A percentile compares a stretch with the other conserved stretches of the same genome.
These are phyloP conservation scores for Ceratocystis alfenasii DNA, from an alignment of 2,329 filamentous ascomycete genomes.

Conservation along the genomic window DNA sequence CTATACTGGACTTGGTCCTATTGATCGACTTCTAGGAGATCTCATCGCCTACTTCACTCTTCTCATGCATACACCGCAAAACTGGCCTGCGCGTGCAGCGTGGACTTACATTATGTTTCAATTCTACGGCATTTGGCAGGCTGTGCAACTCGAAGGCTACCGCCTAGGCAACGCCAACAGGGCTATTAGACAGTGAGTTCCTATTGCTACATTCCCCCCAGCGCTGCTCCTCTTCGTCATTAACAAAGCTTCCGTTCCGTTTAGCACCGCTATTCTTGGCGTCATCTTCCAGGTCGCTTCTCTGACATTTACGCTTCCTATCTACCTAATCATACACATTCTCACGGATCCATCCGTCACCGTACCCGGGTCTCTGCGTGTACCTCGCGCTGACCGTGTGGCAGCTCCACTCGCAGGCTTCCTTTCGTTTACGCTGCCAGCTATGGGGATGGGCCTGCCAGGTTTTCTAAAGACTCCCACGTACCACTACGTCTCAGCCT, in stretches of 20 bases:
- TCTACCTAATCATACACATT: slow-evolving; percentile 16
- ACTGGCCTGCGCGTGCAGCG: neutral
- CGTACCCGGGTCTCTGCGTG: neutral
- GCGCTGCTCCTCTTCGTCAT: neutral
- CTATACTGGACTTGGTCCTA: slow-evolving; percentile 3
- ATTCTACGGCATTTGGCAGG: slow-evolving; percentile 16
- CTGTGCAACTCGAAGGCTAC: slow-evolving; percentile 12
- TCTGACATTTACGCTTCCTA: slow-evolving; percentile 10
- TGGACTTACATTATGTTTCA: slow-evolving; percentile 14
- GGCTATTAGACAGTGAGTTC: slow-evolving; percentile 12
- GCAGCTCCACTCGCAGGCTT: neutral
- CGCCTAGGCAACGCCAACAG: slow-evolving; percentile 11
- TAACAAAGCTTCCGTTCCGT: neutral
- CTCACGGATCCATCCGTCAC: neutral
- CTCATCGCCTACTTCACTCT: slow-evolving; percentile 16
- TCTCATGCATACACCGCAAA: slow-evolving; percentile 7
- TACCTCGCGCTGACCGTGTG: neutral
- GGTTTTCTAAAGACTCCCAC: neutral
- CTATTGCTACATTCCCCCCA: neutral
- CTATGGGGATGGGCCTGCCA: slow-evolving; percentile 7
- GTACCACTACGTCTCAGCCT: slow-evolving; percentile 13
- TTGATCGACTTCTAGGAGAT: slow-evolving; percentile 12
- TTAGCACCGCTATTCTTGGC: slow-evolving; percentile 16
- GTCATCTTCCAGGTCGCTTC: slow-evolving; percentile 14
- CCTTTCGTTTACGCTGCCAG: slow-evolving; percentile 12